phyloP scores from a whole-genome alignment of 768 basidiomycete genomes.

The Leccinellum rugosiceps region DNA sequence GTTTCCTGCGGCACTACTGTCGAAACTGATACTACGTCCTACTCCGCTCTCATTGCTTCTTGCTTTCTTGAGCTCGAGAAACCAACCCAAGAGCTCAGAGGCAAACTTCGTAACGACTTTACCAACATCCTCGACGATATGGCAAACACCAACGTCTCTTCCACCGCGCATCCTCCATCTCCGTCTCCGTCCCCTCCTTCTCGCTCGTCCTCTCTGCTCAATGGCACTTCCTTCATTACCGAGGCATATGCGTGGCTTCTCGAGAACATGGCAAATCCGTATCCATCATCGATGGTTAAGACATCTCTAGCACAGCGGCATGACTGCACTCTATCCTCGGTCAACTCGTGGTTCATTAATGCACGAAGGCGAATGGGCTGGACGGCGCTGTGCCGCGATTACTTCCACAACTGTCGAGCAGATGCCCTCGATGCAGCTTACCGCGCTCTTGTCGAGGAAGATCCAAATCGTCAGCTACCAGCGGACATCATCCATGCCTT shows the following conservation, averaged over 20 bases:
- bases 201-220: too few species aligned
- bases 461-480: slow-evolving; percentile 1
- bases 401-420: slow-evolving; percentile 19
- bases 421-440: slow-evolving; percentile 27
- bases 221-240: background rate
- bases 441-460: slow-evolving; percentile 18
- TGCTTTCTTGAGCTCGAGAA: background rate
- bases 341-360: slow-evolving; percentile 48
- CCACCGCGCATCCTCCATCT: background rate
- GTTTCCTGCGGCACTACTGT: too few species aligned
- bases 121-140: background rate
- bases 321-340: slow-evolving; percentile 21
- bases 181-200: too few species aligned
- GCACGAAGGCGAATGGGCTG: slow-evolving; percentile 49
- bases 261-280: slow-evolving; percentile 47
- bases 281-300: slow-evolving; percentile 37
- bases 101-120: background rate
- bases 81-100: background rate
- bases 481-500: slow-evolving; percentile 21
- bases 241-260: slow-evolving; percentile 42
- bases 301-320: slow-evolving; percentile 25
- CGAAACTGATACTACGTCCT: too few species aligned
- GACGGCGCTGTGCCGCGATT: slow-evolving; percentile 36
- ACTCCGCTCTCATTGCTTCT: background rate
- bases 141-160: background rate